Conservation (phyloP, 192 early-diverging fungal genomes). For the Coemansia umbellata region DNA sequence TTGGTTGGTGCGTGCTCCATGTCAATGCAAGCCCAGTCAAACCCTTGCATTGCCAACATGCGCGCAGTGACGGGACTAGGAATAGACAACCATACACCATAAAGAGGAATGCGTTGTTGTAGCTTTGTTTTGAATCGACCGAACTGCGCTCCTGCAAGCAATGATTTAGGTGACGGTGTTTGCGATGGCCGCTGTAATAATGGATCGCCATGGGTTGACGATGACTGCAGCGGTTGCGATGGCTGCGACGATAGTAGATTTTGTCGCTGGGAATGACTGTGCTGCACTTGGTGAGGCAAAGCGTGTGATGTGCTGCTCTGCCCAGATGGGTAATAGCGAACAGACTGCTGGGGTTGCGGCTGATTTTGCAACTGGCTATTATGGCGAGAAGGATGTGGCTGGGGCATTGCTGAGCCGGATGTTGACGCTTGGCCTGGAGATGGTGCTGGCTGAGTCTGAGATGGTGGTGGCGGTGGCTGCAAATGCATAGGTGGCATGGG, state of each 20-base stretch:
- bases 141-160: constrained; percentile 5
- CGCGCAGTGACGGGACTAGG: constrained; percentile 47
- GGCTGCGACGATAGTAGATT: too few relatives aligned
- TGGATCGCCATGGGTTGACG: neutral
- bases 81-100: constrained; percentile 49
- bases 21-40: constrained; percentile 54
- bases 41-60: constrained; percentile 40
- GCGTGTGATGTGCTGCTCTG: constrained; percentile 4
- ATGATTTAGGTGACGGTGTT: constrained; percentile 9
- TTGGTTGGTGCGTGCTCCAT: constrained; percentile 50
- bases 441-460: constrained; percentile 6
- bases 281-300: neutral
- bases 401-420: neutral
- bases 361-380: neutral
- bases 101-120: constrained; percentile 33
- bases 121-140: constrained; percentile 31
- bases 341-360: constrained; percentile 9
- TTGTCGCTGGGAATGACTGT: constrained; percentile 9
- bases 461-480: neutral
- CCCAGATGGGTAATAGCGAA: constrained; percentile 27
- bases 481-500: constrained; percentile 8
- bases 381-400: constrained; percentile 9
- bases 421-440: constrained; percentile 3
- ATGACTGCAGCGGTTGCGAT: neutral
- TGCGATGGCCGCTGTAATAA: constrained; percentile 16